These are phyloP conservation scores for Rhizoctonia solani DNA, from an alignment of 1,284 basidiomycete species.

Conservation along the genomic window DNA sequence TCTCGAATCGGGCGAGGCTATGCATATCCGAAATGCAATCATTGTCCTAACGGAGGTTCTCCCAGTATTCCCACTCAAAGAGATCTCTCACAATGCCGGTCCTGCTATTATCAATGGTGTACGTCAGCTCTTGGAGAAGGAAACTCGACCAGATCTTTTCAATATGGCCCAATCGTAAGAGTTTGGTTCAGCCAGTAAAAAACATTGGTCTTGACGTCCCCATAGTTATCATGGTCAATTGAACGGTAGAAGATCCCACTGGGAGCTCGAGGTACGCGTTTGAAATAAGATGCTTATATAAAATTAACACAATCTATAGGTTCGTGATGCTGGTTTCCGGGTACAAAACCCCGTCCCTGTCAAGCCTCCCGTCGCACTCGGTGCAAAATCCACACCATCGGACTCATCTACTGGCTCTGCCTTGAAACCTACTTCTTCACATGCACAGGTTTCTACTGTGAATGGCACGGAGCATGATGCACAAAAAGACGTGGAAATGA, in stretches of 20 bases:
- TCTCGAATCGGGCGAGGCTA: slow-evolving; percentile 69
- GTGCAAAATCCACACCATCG: slow-evolving; percentile 35
- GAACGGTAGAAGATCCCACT: slow-evolving; percentile 21
- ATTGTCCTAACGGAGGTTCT: slow-evolving; percentile 88
- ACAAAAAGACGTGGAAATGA: slow-evolving; percentile 29
- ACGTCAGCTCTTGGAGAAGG: slow-evolving; percentile 68
- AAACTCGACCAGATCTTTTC: slow-evolving; percentile 67
- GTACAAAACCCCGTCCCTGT: slow-evolving; percentile 35
- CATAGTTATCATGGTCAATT: slow-evolving; percentile 28
- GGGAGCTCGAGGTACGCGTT: slow-evolving; percentile 26
- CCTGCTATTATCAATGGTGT: slow-evolving; percentile 65
- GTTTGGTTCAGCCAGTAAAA: neutral
- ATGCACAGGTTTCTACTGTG: slow-evolving; percentile 36
- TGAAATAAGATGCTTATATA: neutral
- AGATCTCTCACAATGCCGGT: slow-evolving; percentile 59
- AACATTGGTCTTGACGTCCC: neutral
- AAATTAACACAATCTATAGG: neutral
- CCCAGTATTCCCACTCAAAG: slow-evolving; percentile 79
- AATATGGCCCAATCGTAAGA: slow-evolving; percentile 67
- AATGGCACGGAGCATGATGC: slow-evolving; percentile 15
- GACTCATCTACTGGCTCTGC: slow-evolving; percentile 15
- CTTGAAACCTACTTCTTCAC: slow-evolving; percentile 2
- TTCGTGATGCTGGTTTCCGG: slow-evolving; percentile 33
- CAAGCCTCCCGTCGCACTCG: slow-evolving; percentile 34
- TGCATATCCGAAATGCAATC: slow-evolving; percentile 93